phyloP scores from a whole-genome alignment of 2,329 filamentous ascomycete genomes.

The Microcyclospora tardicrescens region DNA sequence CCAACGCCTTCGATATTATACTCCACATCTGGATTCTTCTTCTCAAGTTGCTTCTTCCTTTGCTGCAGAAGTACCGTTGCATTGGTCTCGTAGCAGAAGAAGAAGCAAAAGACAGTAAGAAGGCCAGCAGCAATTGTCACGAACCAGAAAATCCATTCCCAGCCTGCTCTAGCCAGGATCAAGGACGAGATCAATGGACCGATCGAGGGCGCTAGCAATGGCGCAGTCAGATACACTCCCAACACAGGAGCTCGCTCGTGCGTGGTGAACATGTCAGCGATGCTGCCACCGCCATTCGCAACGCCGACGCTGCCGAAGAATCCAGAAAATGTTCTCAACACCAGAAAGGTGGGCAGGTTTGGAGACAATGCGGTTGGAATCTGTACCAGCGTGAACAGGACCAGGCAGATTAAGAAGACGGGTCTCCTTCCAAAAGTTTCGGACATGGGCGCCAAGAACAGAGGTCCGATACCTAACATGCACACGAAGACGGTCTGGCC shows the following conservation, averaged over 20 bases:
- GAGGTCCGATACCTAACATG: conserved; percentile 34
- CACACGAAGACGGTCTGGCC: conserved; percentile 37
- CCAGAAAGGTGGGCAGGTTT: conserved; percentile 31
- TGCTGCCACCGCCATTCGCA: conserved; percentile 38
- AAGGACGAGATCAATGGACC: conserved; percentile 20
- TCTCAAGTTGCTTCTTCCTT: not conserved
- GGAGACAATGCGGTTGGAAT: conserved; percentile 34
- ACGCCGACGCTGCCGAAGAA: conserved; percentile 39
- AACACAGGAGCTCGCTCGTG: conserved; percentile 26
- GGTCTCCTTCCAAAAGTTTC: conserved; percentile 35
- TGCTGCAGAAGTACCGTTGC: not conserved
- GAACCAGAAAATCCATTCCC: conserved; percentile 1
- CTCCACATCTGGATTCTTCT: not conserved
- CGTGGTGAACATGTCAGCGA: conserved; percentile 37
- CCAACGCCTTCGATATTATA: not conserved
- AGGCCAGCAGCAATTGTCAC: not conserved
- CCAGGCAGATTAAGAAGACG: conserved; percentile 31
- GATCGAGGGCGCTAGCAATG: conserved; percentile 1
- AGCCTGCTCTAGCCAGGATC: not conserved
- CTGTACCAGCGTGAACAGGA: conserved; percentile 32
- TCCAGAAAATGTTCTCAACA: conserved; percentile 31
- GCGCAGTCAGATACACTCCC: conserved; percentile 2
- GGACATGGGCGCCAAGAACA: conserved; percentile 33
- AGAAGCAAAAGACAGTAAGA: not conserved
- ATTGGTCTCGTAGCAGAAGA: not conserved